Evolutionary conservation across 768 basidiomycete genomes (phyloP).

Genomic region (Phaffia tasmanica): DNA sequence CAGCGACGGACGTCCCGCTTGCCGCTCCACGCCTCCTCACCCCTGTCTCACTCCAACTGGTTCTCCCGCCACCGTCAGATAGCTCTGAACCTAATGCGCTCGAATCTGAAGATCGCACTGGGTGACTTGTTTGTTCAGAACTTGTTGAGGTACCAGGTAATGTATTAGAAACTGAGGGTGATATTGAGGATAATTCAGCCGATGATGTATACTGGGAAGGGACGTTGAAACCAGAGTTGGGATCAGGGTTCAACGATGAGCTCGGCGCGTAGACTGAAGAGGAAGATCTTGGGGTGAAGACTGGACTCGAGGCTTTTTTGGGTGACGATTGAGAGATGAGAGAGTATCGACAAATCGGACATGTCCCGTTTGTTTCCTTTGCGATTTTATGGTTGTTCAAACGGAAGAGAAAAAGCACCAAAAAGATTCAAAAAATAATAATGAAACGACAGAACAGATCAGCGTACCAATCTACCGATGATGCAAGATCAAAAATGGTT

Average conservation of each 20-base stretch:
- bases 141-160: too few species aligned
- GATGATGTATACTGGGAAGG: background rate
- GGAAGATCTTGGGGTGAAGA: background rate
- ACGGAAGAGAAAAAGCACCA: slow-evolving; percentile 63
- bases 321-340: background rate
- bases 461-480: background rate
- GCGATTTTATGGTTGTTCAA: slow-evolving; percentile 79
- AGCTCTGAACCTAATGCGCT: background rate
- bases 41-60: background rate
- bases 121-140: too few species aligned
- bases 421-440: slow-evolving; percentile 10
- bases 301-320: too few species aligned
- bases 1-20: slow-evolving; percentile 10
- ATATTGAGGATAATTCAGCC: background rate
- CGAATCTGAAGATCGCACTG: background rate
- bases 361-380: slow-evolving; percentile 85
- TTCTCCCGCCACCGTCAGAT: background rate
- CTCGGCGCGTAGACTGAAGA: background rate
- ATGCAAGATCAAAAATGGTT: background rate
- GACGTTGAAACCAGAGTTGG: background rate
- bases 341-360: slow-evolving; percentile 61
- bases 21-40: slow-evolving; percentile 15
- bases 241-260: background rate
- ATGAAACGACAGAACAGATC: background rate
- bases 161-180: background rate